These are phyloP conservation scores for Cyberlindnera subsufficiens DNA, from an alignment of 805 yeast genomes.

Conservation along the genomic window DNA sequence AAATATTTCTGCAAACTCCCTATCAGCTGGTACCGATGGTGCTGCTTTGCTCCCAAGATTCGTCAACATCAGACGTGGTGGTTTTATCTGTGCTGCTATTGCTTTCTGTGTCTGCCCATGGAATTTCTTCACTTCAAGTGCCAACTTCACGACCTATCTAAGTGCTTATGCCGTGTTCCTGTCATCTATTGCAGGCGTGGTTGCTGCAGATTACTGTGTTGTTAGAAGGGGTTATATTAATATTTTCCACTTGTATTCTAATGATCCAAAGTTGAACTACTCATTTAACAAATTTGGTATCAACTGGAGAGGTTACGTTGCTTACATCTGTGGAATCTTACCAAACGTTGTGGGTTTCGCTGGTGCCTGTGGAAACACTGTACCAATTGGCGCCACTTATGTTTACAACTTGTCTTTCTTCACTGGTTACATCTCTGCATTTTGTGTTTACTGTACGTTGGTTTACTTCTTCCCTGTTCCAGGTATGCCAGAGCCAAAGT, in stretches of 20 bases:
- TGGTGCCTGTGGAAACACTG: conserved; percentile 70
- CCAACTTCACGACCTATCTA: conserved; percentile 72
- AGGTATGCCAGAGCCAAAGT: conserved; percentile 36
- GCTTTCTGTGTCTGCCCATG: conserved; percentile 79
- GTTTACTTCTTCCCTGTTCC: conserved; percentile 47
- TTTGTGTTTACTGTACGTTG: conserved; percentile 46
- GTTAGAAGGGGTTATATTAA: conserved; percentile 69
- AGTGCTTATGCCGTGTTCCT: conserved; percentile 80
- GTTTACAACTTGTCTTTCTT: conserved; percentile 74
- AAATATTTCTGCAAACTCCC: conserved; percentile 68
- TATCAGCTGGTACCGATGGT: conserved; percentile 70
- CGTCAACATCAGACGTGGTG: conserved; percentile 75
- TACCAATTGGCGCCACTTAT: conserved; percentile 73
- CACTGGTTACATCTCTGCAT: conserved; percentile 63
- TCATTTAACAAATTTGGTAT: conserved; percentile 57
- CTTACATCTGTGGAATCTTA: conserved; percentile 73
- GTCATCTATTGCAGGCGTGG: conserved; percentile 77
- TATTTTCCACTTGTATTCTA: conserved; percentile 59
- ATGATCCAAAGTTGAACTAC: conserved; percentile 39
- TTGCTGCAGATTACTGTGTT: conserved; percentile 60
- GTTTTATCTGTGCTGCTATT: conserved; percentile 66
- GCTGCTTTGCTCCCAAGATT: conserved; percentile 59
- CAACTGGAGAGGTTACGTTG: conserved; percentile 82
- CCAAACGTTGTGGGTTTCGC: conserved; percentile 88
- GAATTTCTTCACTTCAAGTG: conserved; percentile 66